These are phyloP conservation scores for Phialophora macrospora DNA, from an alignment of 2,329 filamentous ascomycete species.

Conservation along the genomic window DNA sequence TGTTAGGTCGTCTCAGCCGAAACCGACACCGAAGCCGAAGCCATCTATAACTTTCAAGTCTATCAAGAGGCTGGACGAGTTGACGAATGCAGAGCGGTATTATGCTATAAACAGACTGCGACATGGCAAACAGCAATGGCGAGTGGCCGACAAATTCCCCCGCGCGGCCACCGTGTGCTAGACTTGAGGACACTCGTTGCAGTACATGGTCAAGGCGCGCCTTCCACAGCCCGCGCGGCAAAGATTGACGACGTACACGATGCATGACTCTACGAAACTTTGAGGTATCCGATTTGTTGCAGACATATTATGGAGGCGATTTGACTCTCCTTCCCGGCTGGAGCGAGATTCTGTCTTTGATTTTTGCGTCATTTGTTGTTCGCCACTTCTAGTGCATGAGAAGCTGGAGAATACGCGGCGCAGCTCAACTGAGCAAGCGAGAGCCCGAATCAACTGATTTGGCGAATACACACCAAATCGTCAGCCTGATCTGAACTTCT, in stretches of 20 bases:
- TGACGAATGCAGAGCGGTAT: constrained; percentile 1
- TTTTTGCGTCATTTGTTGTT: not conserved
- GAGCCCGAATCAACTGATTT: not conserved
- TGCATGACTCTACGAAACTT: constrained; percentile 16
- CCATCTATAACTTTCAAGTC: not conserved
- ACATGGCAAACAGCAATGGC: constrained; percentile 7
- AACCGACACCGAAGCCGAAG: not conserved
- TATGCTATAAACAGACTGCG: constrained; percentile 21
- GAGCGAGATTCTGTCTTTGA: not conserved
- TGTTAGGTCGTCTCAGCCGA: not conserved
- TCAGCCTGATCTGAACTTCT: not conserved
- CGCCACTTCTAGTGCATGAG: not conserved
- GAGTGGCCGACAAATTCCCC: constrained; percentile 3
- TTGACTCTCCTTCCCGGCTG: not conserved
- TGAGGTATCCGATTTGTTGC: constrained; percentile 1
- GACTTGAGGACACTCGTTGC: not conserved
- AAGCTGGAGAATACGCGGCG: not conserved
- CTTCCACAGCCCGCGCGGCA: not conserved
- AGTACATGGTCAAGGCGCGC: not conserved
- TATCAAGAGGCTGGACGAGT: constrained; percentile 1
- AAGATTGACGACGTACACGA: not conserved
- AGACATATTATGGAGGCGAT: constrained; percentile 4
- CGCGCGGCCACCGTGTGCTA: constrained; percentile 26
- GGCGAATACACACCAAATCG: not conserved
- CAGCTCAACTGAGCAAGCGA: not conserved